Evolutionary conservation across 2,329 filamentous ascomycete species (phyloP), one percentile per base, ranked within the genome.

Genomic region (Penicillium expansum): DNA sequence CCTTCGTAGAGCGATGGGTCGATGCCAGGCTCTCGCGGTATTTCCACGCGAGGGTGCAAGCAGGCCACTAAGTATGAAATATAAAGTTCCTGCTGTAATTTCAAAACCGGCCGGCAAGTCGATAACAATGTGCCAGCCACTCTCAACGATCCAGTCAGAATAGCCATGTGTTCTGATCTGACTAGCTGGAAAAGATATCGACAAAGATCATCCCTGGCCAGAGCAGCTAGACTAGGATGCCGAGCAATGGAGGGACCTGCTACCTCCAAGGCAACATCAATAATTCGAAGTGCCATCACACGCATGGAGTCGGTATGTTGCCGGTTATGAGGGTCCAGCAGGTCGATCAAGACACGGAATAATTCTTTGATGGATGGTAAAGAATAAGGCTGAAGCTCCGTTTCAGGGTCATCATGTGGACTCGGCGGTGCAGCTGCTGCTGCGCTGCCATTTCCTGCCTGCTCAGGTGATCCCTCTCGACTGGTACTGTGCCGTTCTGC

Each of bases 151-250:
- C 96, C 92, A 69, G 96, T 92, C 16, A 99, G 79, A 56, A 99
- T 91, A 11, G 91, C 88, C 84, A 97, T 94, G 67, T 96, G 97
- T 67, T 99, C 95, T 6, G 92, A 97, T 57, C 93, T 85, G 39
- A 97, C 92, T 29, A 99, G 84, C 76, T 99, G 95, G 78, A 99
- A 99, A 10, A 99, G 82, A 73, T 96, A 91, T 60, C 91, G 89
- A 72, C 95, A 99, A 24, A 99, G 80, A 24, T 92, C 91, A 73
- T 99, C 93, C 72, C 96, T 92, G 0, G 94, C 94, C 55, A 99
- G 83, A 5, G 84, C 86, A 11, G 93, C 92, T 50, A 99, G 79
- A 56, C 89, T 91, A 6, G 93, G 92, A 71, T 99, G 94, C 61
- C 90, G 89, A 48, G 92, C 91, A 70, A 99, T 97, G 8, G 92